Percentiles rank a stretch among this genome's conserved stretches.
Conservation (phyloP, 2,329 filamentous ascomycete species). For the Periconia sp. region DNA sequence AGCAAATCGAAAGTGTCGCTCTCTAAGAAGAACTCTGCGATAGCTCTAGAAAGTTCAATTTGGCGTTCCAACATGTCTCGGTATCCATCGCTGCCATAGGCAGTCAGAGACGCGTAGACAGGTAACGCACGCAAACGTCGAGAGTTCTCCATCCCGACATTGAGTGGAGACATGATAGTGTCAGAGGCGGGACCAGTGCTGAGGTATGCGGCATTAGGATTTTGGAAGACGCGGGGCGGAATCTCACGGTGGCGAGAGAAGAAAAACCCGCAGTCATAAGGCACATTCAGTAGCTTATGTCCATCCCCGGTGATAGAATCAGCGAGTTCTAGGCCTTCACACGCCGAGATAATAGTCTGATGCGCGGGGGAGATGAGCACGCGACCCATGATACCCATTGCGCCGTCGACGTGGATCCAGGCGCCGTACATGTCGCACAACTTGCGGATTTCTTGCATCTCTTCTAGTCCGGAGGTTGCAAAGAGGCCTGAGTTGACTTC, state of each 20-base stretch:
- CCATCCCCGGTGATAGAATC: constrained; percentile 87
- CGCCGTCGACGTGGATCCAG: constrained; percentile 91
- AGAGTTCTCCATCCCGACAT: constrained; percentile 90
- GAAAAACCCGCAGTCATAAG: constrained; percentile 93
- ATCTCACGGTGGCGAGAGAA: constrained; percentile 69
- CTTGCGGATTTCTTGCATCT: constrained; percentile 67
- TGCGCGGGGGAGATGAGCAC: constrained; percentile 68
- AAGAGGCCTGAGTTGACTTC: constrained; percentile 92
- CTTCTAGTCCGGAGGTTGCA: constrained; percentile 63
- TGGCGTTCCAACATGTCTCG: constrained; percentile 73
- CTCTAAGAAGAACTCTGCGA: constrained; percentile 68
- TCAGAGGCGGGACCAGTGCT: constrained; percentile 46
- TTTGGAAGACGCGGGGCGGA: constrained; percentile 73
- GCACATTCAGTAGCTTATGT: constrained; percentile 93
- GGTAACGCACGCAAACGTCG: constrained; percentile 90
- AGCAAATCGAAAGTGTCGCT: constrained; percentile 71
- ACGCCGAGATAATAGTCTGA: constrained; percentile 56
- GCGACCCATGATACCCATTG: constrained; percentile 84
- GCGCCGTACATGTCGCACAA: constrained; percentile 76
- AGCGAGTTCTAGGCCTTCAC: constrained; percentile 75
- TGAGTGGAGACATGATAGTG: constrained; percentile 77
- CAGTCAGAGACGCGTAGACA: constrained; percentile 78
- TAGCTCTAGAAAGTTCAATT: constrained; percentile 70
- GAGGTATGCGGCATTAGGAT: constrained; percentile 86
- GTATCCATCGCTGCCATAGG: constrained; percentile 75